Percentiles rank a stretch among this genome's conserved stretches.
These are phyloP conservation scores for Microdochium trichocladiopsis DNA, from an alignment of 2,329 filamentous ascomycete species.

Conservation along the genomic window DNA sequence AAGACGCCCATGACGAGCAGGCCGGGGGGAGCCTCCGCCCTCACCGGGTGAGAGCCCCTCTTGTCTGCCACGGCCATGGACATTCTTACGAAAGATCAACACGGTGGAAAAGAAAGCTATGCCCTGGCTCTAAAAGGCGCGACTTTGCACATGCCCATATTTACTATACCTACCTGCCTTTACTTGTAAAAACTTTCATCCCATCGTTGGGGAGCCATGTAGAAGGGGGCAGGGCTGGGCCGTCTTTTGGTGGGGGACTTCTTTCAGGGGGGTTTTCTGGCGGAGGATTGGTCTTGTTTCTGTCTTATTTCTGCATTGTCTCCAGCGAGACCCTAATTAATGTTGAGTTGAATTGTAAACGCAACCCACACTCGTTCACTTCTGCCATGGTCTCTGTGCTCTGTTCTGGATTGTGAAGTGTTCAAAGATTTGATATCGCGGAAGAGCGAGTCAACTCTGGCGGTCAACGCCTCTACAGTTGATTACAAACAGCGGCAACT, in stretches of 20 bases:
- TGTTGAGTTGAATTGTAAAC: constrained; percentile 1
- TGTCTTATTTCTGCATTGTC: background rate
- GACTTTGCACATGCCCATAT: background rate
- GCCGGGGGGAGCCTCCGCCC: background rate
- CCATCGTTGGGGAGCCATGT: background rate
- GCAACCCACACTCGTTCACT: background rate
- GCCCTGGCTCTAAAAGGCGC: background rate
- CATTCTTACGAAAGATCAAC: background rate
- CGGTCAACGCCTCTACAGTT: too few species aligned
- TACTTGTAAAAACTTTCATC: constrained; percentile 1
- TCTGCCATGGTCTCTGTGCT: background rate
- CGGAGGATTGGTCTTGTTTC: background rate
- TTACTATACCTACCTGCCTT: constrained; percentile 1
- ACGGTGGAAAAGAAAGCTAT: background rate
- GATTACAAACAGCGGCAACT: too few species aligned
- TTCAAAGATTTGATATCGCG: too few species aligned
- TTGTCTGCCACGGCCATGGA: background rate
- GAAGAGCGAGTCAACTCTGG: too few species aligned
- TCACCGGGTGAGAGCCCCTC: background rate
- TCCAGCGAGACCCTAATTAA: background rate
- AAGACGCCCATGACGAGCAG: background rate
- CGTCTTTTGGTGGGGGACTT: background rate
- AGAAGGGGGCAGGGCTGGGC: too few species aligned
- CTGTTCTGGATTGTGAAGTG: too few species aligned
- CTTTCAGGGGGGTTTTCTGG: background rate